These are phyloP conservation scores for Termitomyces sp. DNA, from an alignment of 768 basidiomycete species.

Conservation along the genomic window DNA sequence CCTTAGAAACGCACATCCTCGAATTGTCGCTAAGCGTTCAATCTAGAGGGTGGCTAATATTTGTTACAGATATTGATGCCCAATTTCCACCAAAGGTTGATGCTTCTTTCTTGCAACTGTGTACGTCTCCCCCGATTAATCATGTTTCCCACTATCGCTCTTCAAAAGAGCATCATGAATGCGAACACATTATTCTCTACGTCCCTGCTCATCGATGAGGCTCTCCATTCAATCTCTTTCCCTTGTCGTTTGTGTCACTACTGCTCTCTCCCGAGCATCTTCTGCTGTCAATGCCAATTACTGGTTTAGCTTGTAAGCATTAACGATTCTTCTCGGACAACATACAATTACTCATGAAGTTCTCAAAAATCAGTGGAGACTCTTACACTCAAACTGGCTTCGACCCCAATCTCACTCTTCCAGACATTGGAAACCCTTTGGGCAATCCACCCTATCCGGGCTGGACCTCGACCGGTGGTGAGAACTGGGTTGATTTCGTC, in stretches of 20 bases:
- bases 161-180: not conserved
- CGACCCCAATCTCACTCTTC: constrained; percentile 28
- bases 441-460: constrained; percentile 53
- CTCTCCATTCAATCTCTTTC: not conserved
- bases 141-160: not conserved
- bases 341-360: not conserved
- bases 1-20: too few relatives aligned
- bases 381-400: constrained; percentile 60
- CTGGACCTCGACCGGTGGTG: constrained; percentile 46
- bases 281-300: constrained; percentile 25
- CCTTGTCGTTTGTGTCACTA: not conserved
- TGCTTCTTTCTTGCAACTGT: not conserved
- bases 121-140: not conserved
- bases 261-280: not conserved
- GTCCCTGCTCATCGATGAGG: not conserved
- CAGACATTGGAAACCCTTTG: constrained; percentile 39
- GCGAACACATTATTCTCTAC: not conserved
- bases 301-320: constrained; percentile 54
- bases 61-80: too few relatives aligned
- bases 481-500: constrained; percentile 54
- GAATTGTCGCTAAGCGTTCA: too few relatives aligned
- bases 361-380: constrained; percentile 34
- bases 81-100: too few relatives aligned
- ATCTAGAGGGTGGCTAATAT: too few relatives aligned
- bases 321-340: not conserved